A percentile compares a stretch with the other conserved stretches of the same genome.
Conservation (phyloP, 1,284 basidiomycete species). For the Ustilago trichophora region DNA sequence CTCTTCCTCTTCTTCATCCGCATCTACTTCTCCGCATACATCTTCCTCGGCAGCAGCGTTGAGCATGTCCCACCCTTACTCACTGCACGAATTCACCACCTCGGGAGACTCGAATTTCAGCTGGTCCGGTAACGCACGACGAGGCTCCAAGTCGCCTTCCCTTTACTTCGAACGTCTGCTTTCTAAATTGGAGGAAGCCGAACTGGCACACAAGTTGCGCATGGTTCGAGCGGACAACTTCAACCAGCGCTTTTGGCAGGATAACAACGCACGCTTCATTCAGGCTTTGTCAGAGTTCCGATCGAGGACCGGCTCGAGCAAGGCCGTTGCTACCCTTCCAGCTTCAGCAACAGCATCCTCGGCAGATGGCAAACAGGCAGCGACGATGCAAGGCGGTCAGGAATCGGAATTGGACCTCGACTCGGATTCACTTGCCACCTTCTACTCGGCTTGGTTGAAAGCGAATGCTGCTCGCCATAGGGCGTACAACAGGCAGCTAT, state of each 20-base stretch:
- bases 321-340: conserved; percentile 31
- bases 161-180: conserved; percentile 47
- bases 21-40: not conserved
- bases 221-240: conserved; percentile 55
- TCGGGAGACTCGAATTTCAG: conserved; percentile 14
- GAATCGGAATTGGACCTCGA: conserved; percentile 33
- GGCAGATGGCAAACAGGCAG: not conserved
- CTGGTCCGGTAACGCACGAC: not conserved
- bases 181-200: conserved; percentile 53
- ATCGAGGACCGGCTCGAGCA: conserved; percentile 27
- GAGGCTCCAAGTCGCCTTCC: conserved; percentile 10
- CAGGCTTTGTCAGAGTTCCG: conserved; percentile 46
- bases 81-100: conserved; percentile 57
- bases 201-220: conserved; percentile 54
- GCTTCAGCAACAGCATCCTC: conserved; percentile 1
- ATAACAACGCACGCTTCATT: conserved; percentile 62
- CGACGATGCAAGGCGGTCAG: not conserved
- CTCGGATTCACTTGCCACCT: conserved; percentile 50
- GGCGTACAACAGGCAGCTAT: conserved; percentile 60
- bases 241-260: conserved; percentile 65
- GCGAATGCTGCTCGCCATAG: conserved; percentile 53
- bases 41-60: conserved; percentile 11
- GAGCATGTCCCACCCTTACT: conserved; percentile 57
- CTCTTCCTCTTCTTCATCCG: conserved; percentile 3
- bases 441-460: conserved; percentile 62